Conservation (phyloP, 1,284 basidiomycete species). For the Sporisorium graminicola region DNA sequence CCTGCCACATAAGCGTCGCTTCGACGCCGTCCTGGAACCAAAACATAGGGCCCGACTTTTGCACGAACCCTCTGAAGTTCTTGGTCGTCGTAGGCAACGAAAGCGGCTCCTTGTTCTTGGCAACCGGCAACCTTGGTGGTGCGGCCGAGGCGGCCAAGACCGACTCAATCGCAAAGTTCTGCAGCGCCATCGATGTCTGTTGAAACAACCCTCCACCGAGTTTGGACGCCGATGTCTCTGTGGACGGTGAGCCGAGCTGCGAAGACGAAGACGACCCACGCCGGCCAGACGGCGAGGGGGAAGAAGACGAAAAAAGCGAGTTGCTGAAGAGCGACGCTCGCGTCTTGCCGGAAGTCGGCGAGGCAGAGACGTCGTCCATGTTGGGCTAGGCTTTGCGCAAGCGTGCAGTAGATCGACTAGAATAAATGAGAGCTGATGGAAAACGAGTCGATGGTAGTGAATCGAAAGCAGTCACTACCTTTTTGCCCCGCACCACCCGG, state of each 20-base stretch:
- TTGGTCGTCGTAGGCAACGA: constrained; percentile 64
- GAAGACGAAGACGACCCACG: constrained; percentile 31
- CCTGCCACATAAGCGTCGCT: constrained; percentile 67
- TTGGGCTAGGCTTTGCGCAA: not conserved
- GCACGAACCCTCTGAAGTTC: constrained; percentile 68
- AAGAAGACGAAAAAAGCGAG: constrained; percentile 25
- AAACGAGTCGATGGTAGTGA: not conserved
- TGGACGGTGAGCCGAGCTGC: constrained; percentile 13
- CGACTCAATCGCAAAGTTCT: constrained; percentile 57
- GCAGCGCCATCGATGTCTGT: constrained; percentile 55
- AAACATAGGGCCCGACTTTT: constrained; percentile 67
- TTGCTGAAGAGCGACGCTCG: constrained; percentile 41
- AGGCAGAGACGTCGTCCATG: constrained; percentile 37
- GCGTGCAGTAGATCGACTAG: not conserved
- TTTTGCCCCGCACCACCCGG: constrained; percentile 2
- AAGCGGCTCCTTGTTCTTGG: constrained; percentile 64
- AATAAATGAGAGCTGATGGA: not conserved
- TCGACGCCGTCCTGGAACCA: constrained; percentile 68
- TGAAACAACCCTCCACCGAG: constrained; percentile 29
- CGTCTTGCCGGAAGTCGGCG: constrained; percentile 36
- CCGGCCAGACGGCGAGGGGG: constrained; percentile 13
- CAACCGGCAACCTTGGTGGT: constrained; percentile 60
- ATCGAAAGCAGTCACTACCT: not conserved
- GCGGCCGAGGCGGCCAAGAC: constrained; percentile 57
- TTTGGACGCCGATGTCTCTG: constrained; percentile 20